Percentiles rank a stretch among this genome's conserved stretches.
These are phyloP conservation scores for Quercus berberidifolia DNA, from an alignment of 306 rosid species.

Conservation along the genomic window DNA sequence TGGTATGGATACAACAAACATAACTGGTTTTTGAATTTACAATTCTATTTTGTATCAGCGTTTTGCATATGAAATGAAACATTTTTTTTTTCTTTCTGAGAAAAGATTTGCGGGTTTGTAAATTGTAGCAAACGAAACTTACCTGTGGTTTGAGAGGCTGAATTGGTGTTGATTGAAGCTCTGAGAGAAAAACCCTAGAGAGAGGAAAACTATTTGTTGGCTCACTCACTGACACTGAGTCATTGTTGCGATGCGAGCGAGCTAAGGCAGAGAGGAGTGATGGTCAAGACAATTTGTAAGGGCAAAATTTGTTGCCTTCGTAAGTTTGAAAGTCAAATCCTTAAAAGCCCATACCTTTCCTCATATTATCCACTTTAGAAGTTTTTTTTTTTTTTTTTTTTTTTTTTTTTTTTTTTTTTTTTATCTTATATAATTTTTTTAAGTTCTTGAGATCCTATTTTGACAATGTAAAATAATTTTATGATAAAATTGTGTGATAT, in stretches of 20 bases:
- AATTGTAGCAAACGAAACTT: background rate
- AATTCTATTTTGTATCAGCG: background rate
- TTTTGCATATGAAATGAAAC: background rate
- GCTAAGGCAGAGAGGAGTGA: background rate
- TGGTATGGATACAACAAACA: background rate
- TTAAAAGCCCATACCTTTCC: no score
- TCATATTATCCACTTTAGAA: no score
- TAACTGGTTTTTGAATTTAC: background rate
- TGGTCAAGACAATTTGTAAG: no score
- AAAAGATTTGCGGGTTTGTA: background rate
- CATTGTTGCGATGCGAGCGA: background rate
- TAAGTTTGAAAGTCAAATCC: no score
- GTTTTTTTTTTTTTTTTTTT: no score
- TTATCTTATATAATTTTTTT: no score
- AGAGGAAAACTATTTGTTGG: background rate
- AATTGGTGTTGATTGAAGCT: background rate
- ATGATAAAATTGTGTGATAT: no score
- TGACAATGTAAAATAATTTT: no score
- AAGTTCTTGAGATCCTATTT: no score
- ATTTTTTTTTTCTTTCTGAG: background rate
- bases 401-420: no score
- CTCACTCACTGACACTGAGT: background rate
- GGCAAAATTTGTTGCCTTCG: no score
- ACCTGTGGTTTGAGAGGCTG: background rate
- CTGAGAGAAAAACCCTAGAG: background rate